Evolutionary conservation across 768 basidiomycete species (phyloP).

Genomic region (Kwoniella botswanensis): DNA sequence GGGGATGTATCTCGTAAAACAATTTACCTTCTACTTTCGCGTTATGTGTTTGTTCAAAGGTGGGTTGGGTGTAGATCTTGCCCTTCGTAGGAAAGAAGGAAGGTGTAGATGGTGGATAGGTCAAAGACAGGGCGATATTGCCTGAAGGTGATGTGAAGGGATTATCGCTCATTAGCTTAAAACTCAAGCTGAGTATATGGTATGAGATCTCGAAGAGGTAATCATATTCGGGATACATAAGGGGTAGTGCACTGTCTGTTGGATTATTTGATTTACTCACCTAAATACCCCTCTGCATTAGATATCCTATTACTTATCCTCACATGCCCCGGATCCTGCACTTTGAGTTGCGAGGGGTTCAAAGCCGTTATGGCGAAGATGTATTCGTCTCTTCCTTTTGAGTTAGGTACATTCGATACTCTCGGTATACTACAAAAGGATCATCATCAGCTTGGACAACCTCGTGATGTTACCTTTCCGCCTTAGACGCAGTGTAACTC

Average conservation of each 20-base stretch:
- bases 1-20: slow-evolving; percentile 56
- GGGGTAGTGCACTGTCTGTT: too few species aligned
- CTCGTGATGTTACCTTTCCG: too few species aligned
- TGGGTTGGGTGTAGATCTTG: slow-evolving; percentile 35
- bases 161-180: background rate
- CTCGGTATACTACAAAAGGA: slow-evolving; percentile 33
- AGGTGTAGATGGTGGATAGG: background rate
- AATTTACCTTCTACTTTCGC: slow-evolving; percentile 32
- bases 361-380: slow-evolving; percentile 51
- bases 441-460: too few species aligned
- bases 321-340: slow-evolving; percentile 26
- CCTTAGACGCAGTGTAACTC: background rate
- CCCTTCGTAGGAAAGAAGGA: slow-evolving; percentile 31
- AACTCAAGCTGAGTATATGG: background rate
- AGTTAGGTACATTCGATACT: background rate
- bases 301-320: slow-evolving; percentile 37
- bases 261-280: slow-evolving; percentile 23
- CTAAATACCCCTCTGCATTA: slow-evolving; percentile 47
- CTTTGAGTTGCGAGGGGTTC: slow-evolving; percentile 30
- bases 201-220: too few species aligned
- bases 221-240: too few species aligned
- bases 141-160: slow-evolving; percentile 20
- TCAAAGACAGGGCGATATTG: slow-evolving; percentile 44
- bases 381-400: slow-evolving; percentile 33
- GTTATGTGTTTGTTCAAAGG: slow-evolving; percentile 26